Evolutionary conservation across 108 stramenopile genomes (phyloP).

Genomic region (Pseudonitzschia multiseries): DNA sequence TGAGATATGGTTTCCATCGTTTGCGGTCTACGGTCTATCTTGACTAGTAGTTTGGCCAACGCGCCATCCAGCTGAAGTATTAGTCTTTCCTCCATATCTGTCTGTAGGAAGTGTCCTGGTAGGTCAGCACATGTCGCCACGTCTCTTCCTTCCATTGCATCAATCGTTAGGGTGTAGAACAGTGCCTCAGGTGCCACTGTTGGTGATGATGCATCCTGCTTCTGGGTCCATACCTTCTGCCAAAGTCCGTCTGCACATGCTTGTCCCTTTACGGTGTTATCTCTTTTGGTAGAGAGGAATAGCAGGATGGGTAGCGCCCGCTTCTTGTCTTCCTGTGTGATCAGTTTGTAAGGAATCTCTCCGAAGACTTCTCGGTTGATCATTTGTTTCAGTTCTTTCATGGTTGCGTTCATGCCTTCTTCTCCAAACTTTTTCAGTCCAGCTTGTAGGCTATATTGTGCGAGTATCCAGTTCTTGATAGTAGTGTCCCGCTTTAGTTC

Average conservation of each 20-base stretch:
- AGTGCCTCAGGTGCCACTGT: no score
- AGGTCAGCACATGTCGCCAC: not conserved
- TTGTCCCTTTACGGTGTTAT: not conserved
- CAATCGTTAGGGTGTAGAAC: no score
- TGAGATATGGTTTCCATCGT: not conserved
- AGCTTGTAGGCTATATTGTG: not conserved
- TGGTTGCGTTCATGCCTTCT: slow-evolving; percentile 24
- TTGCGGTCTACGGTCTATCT: not conserved
- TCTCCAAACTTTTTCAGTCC: slow-evolving; percentile 37
- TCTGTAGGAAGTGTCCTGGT: not conserved
- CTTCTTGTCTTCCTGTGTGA: slow-evolving; percentile 20
- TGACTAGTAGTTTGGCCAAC: not conserved
- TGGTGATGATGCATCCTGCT: no score
- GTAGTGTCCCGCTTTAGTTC: no score
- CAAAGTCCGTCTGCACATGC: no score
- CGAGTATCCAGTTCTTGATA: no score
- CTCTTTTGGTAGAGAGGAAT: slow-evolving; percentile 39
- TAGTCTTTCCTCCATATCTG: not conserved
- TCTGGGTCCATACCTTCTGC: no score
- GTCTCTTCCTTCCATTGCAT: no score
- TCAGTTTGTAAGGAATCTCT: slow-evolving; percentile 17
- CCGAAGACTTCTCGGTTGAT: slow-evolving; percentile 31
- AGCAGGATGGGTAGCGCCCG: slow-evolving; percentile 27
- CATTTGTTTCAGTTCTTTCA: slow-evolving; percentile 49
- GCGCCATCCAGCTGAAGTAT: not conserved